Conservation (phyloP, 202 grass and related monocot genomes). For the Carex sylvatica region DNA sequence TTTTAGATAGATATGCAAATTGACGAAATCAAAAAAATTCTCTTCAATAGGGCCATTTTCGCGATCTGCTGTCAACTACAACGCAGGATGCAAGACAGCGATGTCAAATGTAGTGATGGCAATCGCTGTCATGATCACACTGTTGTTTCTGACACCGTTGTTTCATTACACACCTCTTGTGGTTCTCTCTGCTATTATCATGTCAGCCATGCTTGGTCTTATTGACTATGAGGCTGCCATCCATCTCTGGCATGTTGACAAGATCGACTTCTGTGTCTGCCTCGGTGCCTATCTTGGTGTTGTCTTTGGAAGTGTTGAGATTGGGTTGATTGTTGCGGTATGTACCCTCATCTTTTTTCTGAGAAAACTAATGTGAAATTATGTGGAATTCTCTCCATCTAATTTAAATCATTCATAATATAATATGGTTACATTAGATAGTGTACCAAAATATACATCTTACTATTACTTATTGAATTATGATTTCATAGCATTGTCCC, state of each 20-base stretch:
- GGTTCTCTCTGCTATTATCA: constrained; percentile 84
- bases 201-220: constrained; percentile 75
- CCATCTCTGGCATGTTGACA: constrained; percentile 84
- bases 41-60: constrained; percentile 53
- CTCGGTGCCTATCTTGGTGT: constrained; percentile 76
- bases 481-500: neutral
- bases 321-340: constrained; percentile 57
- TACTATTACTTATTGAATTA: neutral
- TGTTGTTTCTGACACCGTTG: constrained; percentile 82
- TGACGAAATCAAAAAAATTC: neutral
- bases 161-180: constrained; percentile 91
- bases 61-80: constrained; percentile 88
- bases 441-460: neutral
- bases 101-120: constrained; percentile 93
- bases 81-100: constrained; percentile 89
- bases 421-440: neutral
- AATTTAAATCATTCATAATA: neutral
- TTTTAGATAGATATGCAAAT: neutral
- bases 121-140: constrained; percentile 64
- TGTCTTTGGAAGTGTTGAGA: constrained; percentile 82
- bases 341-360: neutral
- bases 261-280: constrained; percentile 90
- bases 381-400: neutral
- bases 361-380: neutral
- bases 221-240: constrained; percentile 65